Conservation (phyloP, 106 monocot species). For the Alisma plantagoaquatica region DNA sequence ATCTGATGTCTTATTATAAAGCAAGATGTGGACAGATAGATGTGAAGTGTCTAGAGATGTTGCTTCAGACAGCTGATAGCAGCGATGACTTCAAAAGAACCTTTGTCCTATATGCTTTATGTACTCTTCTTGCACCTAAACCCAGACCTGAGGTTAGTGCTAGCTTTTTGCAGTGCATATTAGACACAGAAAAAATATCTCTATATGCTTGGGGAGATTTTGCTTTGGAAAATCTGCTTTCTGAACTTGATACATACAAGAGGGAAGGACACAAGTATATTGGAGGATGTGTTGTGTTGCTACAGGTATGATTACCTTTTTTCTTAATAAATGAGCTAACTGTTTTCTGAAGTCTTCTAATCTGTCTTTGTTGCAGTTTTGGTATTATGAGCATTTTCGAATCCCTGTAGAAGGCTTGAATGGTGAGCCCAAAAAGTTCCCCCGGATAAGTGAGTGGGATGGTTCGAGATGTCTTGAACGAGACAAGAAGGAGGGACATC, state of each 20-base stretch:
- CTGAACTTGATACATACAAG: conserved; percentile 6
- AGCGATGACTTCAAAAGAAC: conserved; percentile 2
- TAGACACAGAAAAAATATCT: conserved; percentile 1
- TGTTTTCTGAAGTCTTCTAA: too few relatives aligned
- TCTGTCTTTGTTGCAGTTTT: too few relatives aligned
- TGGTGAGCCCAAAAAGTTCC: conserved; percentile 3
- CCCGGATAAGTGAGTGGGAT: conserved; percentile 3
- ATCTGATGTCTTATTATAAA: conserved; percentile 4
- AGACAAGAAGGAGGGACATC: not conserved
- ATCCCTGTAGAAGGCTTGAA: conserved; percentile 2
- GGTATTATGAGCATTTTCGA: conserved; percentile 5
- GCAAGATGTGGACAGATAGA: conserved; percentile 8
- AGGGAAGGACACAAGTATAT: conserved; percentile 7
- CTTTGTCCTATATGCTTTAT: conserved; percentile 2
- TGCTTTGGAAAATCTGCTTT: conserved; percentile 1
- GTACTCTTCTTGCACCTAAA: conserved; percentile 10
- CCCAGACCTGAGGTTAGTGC: conserved; percentile 5
- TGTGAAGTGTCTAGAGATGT: not conserved
- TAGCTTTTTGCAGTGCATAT: conserved; percentile 1
- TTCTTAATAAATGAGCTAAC: too few relatives aligned
- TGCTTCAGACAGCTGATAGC: conserved; percentile 6
- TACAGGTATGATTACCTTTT: not conserved
- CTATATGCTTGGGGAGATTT: conserved; percentile 5
- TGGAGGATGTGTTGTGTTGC: conserved; percentile 2
- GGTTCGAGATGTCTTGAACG: not conserved